Evolutionary conservation across 176 grass and related monocot genomes (phyloP), one percentile per base, ranked within the genome.

Genomic region (Juncus effusus): DNA sequence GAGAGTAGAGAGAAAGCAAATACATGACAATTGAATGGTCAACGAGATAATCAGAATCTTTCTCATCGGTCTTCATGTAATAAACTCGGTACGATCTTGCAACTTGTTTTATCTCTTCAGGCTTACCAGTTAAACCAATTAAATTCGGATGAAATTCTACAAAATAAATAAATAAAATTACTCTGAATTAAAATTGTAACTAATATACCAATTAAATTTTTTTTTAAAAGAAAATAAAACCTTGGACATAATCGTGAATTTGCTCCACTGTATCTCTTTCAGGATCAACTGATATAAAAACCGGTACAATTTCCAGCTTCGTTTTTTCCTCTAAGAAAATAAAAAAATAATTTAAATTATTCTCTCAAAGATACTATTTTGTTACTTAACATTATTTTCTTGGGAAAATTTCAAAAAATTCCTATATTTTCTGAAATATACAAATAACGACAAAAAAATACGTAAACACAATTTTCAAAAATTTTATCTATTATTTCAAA

Each of bases 1-100:
- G 19, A 28, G 19, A 28, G 19, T 28, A 28, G 19, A 28, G 19
- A 41, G 12, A 53, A 4, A 10, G 39, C 62, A 61, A 87, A 57
- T 87, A 99, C 95, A 99, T 99, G 70, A 93, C 89, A 78, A 90
- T 94, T 58, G 95, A 99, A 66, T 99, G 95, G 63, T 93, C 95
- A 13, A 99, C 89, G 37, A 99, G 95, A 40, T 99, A 99, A 61
- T 99, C 95, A 63, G 95, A 90, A 54, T 78, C 86, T 63, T 90
- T 83, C 61, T 93, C 88, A 64, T 87, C 81, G 10, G 94, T 90
- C 78, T 99, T 99, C 94, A 93, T 93, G 65, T 90, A 93, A 44
- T 93, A 99, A 77, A 93, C 94, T 63, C 83, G 63, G 59, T 82
- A 93, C 39, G 95, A 77, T 73, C 85, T 80, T 11, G 94, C 83